Evolutionary conservation across 2,329 filamentous ascomycete species (phyloP).

Genomic region (Sporothrix variecibatus): DNA sequence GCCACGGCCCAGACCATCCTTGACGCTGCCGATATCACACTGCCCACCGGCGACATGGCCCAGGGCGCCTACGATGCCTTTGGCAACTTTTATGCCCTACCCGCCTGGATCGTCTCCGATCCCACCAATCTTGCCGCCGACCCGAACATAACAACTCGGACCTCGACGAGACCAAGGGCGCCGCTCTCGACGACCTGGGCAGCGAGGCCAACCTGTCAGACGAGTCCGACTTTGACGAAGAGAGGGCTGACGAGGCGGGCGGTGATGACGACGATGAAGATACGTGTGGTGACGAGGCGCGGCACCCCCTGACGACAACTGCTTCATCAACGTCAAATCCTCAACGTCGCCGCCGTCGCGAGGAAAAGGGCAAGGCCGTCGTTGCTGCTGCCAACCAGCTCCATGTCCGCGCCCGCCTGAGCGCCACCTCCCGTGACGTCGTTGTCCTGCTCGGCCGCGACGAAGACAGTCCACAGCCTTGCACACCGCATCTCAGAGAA

Average conservation of each 20-base stretch:
- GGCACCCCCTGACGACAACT: slow-evolving; percentile 8
- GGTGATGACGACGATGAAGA: slow-evolving; percentile 21
- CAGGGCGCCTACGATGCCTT: slow-evolving; percentile 72
- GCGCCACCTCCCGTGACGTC: slow-evolving; percentile 67
- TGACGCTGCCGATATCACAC: slow-evolving; percentile 72
- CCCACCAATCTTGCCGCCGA: slow-evolving; percentile 56
- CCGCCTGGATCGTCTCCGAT: slow-evolving; percentile 68
- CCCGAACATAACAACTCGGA: slow-evolving; percentile 26
- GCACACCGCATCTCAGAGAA: slow-evolving; percentile 64
- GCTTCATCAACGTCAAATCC: neutral
- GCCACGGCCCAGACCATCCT: slow-evolving; percentile 78
- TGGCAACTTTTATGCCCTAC: slow-evolving; percentile 69
- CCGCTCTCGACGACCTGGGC: slow-evolving; percentile 26
- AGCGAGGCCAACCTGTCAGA: slow-evolving; percentile 10
- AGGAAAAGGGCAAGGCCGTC: slow-evolving; percentile 57
- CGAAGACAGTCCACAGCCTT: slow-evolving; percentile 68
- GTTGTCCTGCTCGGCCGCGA: slow-evolving; percentile 57
- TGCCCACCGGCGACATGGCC: slow-evolving; percentile 71
- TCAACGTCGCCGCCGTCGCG: slow-evolving; percentile 37
- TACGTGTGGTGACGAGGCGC: slow-evolving; percentile 26
- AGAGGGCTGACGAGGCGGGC: slow-evolving; percentile 25
- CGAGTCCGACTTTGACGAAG: slow-evolving; percentile 33
- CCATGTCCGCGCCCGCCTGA: slow-evolving; percentile 63
- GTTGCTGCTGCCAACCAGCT: slow-evolving; percentile 45
- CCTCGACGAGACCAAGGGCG: slow-evolving; percentile 35